phyloP scores from a whole-genome alignment of 169 alveolate genomes.

The Plasmodium fragile region DNA sequence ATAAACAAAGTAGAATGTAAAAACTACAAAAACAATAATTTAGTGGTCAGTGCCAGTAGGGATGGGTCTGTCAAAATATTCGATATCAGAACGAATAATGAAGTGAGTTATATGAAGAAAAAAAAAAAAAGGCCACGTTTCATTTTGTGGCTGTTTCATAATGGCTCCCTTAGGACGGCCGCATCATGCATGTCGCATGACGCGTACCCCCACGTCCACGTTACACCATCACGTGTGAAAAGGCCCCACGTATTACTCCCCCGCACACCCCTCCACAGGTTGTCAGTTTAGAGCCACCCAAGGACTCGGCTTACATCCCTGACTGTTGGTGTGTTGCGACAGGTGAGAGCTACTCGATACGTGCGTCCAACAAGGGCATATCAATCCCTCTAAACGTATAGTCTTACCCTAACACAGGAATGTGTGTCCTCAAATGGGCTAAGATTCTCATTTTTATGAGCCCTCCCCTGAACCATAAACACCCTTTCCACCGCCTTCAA shows the following conservation, averaged over 20 bases:
- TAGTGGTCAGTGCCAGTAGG: constrained; percentile 89
- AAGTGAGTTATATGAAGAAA: neutral
- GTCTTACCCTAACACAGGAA: neutral
- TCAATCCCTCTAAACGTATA: neutral
- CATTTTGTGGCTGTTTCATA: neutral
- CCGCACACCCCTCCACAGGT: constrained; percentile 79
- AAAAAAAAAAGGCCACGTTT: neutral
- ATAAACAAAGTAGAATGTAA: constrained; percentile 90
- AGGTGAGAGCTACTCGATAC: constrained; percentile 81
- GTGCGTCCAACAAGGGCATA: neutral
- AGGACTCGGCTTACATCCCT: constrained; percentile 87
- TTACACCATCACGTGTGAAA: neutral
- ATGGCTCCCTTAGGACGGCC: neutral
- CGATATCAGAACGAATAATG: constrained; percentile 89
- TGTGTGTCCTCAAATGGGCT: neutral
- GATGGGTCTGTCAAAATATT: constrained; percentile 92
- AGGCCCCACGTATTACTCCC: constrained; percentile 68
- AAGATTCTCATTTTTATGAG: neutral
- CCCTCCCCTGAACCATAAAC: neutral
- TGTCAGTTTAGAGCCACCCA: constrained; percentile 91
- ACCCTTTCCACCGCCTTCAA: neutral
- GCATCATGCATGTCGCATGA: neutral
- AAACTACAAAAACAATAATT: constrained; percentile 91
- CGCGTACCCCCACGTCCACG: neutral
- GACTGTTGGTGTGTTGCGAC: constrained; percentile 94